These are phyloP conservation scores for Populus pruinosa DNA, from an alignment of 345 rosid species.

Conservation along the genomic window DNA sequence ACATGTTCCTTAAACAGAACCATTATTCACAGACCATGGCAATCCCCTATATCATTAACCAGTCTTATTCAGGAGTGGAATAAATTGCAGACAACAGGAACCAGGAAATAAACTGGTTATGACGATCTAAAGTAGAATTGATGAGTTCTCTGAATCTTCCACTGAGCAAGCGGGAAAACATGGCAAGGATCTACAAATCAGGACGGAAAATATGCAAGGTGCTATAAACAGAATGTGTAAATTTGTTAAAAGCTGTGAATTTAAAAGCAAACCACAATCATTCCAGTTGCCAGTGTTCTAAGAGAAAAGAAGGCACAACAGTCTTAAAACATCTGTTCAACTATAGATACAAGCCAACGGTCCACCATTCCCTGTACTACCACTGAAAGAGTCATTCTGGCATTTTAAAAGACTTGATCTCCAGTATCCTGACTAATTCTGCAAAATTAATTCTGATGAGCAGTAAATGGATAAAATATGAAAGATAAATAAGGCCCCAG, in stretches of 20 bases:
- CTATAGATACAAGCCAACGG: slow-evolving; percentile 18
- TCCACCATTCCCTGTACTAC: slow-evolving; percentile 9
- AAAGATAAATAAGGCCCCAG: background rate
- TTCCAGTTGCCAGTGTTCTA: slow-evolving; percentile 1
- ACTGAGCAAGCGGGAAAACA: background rate
- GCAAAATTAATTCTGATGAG: slow-evolving; percentile 6
- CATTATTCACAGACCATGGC: no score
- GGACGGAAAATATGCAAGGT: background rate
- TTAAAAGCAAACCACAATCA: slow-evolving; percentile 4
- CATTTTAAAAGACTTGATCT: background rate
- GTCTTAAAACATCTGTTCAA: slow-evolving; percentile 1
- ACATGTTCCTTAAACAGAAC: background rate
- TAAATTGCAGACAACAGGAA: background rate
- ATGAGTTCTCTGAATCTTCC: background rate
- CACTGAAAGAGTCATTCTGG: background rate
- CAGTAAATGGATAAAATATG: background rate
- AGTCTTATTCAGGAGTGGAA: background rate
- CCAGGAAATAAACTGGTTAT: background rate
- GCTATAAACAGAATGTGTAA: background rate
- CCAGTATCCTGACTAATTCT: slow-evolving; percentile 19
- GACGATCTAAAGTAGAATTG: background rate
- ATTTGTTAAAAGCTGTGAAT: background rate
- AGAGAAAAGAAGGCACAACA: background rate
- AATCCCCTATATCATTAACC: background rate
- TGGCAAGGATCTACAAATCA: background rate